A percentile compares a stretch with the other conserved stretches of the same genome.
Conservation (phyloP, 2,329 filamentous ascomycete species). For the Xylariaceae sp. region DNA sequence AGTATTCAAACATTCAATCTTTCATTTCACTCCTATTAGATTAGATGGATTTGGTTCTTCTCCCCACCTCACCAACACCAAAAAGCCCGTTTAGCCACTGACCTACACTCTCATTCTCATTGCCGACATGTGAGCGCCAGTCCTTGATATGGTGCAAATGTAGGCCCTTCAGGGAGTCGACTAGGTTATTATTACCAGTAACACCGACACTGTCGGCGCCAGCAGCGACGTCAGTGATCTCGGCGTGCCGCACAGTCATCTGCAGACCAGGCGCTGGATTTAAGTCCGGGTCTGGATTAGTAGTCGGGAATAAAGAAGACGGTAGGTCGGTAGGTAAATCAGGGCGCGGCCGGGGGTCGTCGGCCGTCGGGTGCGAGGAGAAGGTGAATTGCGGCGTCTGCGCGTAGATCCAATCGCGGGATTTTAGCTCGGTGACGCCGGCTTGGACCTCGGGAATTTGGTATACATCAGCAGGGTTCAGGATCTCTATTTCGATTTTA, state of each 20-base stretch:
- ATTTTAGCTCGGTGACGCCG: conserved; percentile 69
- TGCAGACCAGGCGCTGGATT: conserved; percentile 13
- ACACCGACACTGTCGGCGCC: background rate
- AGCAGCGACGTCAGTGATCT: conserved; percentile 39
- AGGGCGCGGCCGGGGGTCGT: conserved; percentile 64
- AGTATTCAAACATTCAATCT: background rate
- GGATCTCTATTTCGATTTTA: conserved; percentile 38
- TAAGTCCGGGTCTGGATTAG: conserved; percentile 41
- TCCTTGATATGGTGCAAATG: conserved; percentile 39
- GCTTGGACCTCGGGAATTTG: conserved; percentile 62
- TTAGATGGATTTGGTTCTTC: background rate
- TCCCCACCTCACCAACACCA: conserved; percentile 21
- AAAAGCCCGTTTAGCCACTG: conserved; percentile 42
- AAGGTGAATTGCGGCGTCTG: conserved; percentile 88
- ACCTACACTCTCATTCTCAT: conserved; percentile 30
- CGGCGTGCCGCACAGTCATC: conserved; percentile 50
- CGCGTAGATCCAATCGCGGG: conserved; percentile 77
- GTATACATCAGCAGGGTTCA: conserved; percentile 58
- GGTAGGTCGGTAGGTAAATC: conserved; percentile 50
- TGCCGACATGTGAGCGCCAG: conserved; percentile 31
- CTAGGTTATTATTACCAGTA: background rate
- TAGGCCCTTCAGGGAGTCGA: conserved; percentile 20
- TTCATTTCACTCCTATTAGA: background rate
- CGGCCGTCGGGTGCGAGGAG: conserved; percentile 64
- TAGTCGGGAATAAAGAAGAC: conserved; percentile 44